Percentiles rank a stretch among this genome's conserved stretches.
phyloP scores from a whole-genome alignment of 2,329 filamentous ascomycete genomes.

The Aspergillus viridinutans region DNA sequence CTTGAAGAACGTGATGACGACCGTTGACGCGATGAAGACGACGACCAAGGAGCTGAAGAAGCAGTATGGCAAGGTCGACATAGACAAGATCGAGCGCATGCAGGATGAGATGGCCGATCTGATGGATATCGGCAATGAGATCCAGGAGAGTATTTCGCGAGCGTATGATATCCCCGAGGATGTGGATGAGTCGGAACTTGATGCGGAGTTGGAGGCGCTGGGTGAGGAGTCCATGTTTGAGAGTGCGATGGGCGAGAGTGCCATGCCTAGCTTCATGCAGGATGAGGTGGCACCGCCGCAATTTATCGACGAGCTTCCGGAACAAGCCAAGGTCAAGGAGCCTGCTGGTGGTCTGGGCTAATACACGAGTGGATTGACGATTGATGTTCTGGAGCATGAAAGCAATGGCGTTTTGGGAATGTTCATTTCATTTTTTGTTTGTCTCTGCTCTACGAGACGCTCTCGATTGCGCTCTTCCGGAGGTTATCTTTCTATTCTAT shows the following conservation, averaged over 20 bases:
- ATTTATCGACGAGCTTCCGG: constrained; percentile 89
- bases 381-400: constrained; percentile 2
- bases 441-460: background rate
- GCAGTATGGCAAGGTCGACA: constrained; percentile 95
- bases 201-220: constrained; percentile 91
- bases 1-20: constrained; percentile 96
- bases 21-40: constrained; percentile 94
- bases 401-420: background rate
- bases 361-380: constrained; percentile 1
- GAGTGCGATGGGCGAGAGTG: constrained; percentile 56
- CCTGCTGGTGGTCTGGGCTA: constrained; percentile 51
- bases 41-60: constrained; percentile 88
- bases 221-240: constrained; percentile 93
- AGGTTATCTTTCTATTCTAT: background rate
- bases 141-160: constrained; percentile 86
- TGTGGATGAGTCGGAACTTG: constrained; percentile 91
- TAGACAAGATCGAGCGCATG: constrained; percentile 95
- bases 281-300: constrained; percentile 78
- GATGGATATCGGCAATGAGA: constrained; percentile 96
- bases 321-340: constrained; percentile 74
- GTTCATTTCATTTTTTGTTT: background rate
- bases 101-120: constrained; percentile 99
- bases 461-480: background rate
- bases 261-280: constrained; percentile 78
- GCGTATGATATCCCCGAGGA: constrained; percentile 96